phyloP scores from a whole-genome alignment of 2,329 filamentous ascomycete genomes.

The Onygenales sp. region DNA sequence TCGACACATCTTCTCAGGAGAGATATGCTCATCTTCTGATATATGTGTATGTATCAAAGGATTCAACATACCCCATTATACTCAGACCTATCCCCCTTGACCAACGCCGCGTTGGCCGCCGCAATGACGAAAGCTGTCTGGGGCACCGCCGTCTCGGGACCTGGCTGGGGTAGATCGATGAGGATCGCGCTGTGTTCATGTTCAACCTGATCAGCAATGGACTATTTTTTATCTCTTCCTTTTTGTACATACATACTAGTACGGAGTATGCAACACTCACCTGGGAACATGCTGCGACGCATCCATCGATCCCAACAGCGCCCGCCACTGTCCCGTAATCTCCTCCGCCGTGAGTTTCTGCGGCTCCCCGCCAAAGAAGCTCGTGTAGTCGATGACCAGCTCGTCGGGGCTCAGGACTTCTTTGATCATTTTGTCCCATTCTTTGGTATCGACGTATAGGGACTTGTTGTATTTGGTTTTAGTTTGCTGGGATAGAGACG shows the following conservation, averaged over 20 bases:
- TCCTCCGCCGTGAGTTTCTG: not conserved
- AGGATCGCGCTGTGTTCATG: not conserved
- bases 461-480: not conserved
- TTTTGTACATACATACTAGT: too few relatives aligned
- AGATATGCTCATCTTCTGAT: not conserved
- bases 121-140: not conserved
- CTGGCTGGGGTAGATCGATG: not conserved
- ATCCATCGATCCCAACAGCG: not conserved
- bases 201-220: not conserved
- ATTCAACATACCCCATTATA: not conserved
- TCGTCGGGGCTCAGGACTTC: not conserved
- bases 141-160: not conserved
- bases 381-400: constrained; percentile 1
- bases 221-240: not conserved
- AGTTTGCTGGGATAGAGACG: not conserved
- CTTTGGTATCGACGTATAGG: not conserved
- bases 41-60: not conserved
- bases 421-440: constrained; percentile 1
- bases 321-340: not conserved
- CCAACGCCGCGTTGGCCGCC: not conserved
- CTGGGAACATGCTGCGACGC: not conserved
- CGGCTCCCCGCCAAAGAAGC: not conserved
- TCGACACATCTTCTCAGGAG: not conserved
- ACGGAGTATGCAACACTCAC: not conserved
- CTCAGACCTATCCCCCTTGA: not conserved